Conservation (phyloP, 164 flowering plant genomes). For the Berberis thunbergii region DNA sequence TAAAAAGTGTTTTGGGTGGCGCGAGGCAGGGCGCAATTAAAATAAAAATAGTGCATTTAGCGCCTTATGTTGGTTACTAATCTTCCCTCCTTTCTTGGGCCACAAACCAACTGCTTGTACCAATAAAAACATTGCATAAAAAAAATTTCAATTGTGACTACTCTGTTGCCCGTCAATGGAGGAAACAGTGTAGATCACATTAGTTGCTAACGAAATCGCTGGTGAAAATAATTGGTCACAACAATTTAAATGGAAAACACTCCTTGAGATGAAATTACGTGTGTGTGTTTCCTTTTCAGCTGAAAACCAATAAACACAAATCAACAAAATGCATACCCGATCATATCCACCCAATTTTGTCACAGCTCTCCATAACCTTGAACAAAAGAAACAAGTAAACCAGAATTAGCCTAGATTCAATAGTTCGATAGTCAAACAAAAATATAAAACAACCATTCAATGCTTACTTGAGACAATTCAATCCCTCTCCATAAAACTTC, state of each 20-base stretch:
- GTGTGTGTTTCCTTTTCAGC: no score
- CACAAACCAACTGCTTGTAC: no score
- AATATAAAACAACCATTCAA: background rate
- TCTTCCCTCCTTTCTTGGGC: no score
- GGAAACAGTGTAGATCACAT: no score
- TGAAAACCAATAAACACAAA: background rate
- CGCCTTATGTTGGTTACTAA: no score
- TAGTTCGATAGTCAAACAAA: background rate
- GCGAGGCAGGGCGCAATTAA: no score
- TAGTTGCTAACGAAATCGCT: background rate
- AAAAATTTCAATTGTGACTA: no score
- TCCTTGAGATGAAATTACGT: no score
- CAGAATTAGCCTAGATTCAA: slow-evolving; percentile 7
- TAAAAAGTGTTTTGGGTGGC: no score
- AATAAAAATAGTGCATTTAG: no score
- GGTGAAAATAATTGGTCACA: background rate
- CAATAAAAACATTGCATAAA: no score
- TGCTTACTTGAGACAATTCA: slow-evolving; percentile 84
- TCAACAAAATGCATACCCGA: slow-evolving; percentile 32
- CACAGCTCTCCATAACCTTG: slow-evolving; percentile 89
- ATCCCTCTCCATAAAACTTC: slow-evolving; percentile 76
- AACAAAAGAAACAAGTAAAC: background rate
- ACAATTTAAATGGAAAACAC: background rate
- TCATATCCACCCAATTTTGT: slow-evolving; percentile 90
- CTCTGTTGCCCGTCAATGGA: no score